Evolutionary conservation across 2,329 filamentous ascomycete genomes (phyloP).

Genomic region (Penicillium sp.): DNA sequence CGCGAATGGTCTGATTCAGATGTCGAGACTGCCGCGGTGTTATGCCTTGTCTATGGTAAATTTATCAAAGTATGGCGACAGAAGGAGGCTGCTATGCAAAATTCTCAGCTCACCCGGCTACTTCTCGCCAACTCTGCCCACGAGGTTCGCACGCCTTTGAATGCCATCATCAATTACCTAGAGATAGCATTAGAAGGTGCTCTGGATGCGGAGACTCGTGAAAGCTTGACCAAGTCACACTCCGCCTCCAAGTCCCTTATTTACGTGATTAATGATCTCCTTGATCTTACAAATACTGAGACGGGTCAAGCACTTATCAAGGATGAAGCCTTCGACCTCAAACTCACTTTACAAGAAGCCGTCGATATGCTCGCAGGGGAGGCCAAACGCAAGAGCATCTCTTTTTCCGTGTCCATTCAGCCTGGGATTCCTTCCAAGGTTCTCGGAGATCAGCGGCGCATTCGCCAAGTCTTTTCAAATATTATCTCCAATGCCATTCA

Average conservation of each 20-base stretch:
- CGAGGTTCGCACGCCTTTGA: slow-evolving; percentile 85
- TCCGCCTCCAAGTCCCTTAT: slow-evolving; percentile 90
- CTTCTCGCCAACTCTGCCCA: slow-evolving; percentile 86
- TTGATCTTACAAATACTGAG: slow-evolving; percentile 86
- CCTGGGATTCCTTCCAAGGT: slow-evolving; percentile 68
- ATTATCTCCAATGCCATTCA: slow-evolving; percentile 82
- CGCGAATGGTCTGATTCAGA: slow-evolving; percentile 89
- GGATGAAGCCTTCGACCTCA: slow-evolving; percentile 75
- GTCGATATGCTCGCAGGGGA: slow-evolving; percentile 73
- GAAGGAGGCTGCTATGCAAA: slow-evolving; percentile 81
- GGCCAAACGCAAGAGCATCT: slow-evolving; percentile 71
- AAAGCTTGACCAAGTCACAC: slow-evolving; percentile 80
- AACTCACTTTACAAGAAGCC: slow-evolving; percentile 71
- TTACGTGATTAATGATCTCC: slow-evolving; percentile 88
- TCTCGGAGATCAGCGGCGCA: slow-evolving; percentile 73
- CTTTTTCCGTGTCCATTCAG: slow-evolving; percentile 67
- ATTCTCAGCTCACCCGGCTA: slow-evolving; percentile 74
- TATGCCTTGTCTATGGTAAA: slow-evolving; percentile 83
- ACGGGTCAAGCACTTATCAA: slow-evolving; percentile 77
- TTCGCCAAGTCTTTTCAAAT: slow-evolving; percentile 82
- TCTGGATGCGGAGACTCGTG: slow-evolving; percentile 77
- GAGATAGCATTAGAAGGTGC: slow-evolving; percentile 84
- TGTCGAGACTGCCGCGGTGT: slow-evolving; percentile 81
- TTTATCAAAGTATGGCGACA: slow-evolving; percentile 94
- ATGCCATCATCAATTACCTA: slow-evolving; percentile 92